Base-by-base conservation (phyloP, 371 early-diverging fungal genomes). In the Encephalitozoon intestinalis region DNA sequence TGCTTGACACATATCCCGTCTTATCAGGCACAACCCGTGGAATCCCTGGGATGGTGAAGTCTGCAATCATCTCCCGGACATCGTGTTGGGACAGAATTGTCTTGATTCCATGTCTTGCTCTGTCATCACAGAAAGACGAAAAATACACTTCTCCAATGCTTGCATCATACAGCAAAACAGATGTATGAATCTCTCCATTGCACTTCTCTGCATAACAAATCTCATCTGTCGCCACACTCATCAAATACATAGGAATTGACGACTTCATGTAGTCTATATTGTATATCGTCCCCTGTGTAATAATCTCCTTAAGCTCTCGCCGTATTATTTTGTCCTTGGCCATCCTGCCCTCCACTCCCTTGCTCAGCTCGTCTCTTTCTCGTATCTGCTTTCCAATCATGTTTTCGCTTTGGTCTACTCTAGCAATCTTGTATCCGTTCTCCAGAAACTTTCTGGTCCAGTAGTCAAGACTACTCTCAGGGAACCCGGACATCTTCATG, bases 401-500 rank as follows among this genome's bases (percentile, higher is more conserved):
- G 12, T 89, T 94, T 82, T 99, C 99, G 88, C 91, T 89, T 84
- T 99, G 99, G 75, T 97, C 99, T 7, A 98, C 97, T 44, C 90
- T 90, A 0, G 94, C 97, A 0, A 99, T 92, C 81, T 94, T 96
- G 86, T 90, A 90, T 31, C 97, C 98, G 80, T 90, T 89, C 25
- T 94, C 94, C 69, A 97, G 88, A 81, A 97, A 96, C 84, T 94
- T 91, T 0, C 91, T 87, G 0, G 94, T 92, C 96, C 96, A 99
- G 75, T 89, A 87, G 53, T 96, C 95, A 78, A 96, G 94, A 2
- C 90, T 88, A 41, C 86, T 86, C 81, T 95, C 97, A 18, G 99
- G 99, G 0, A 97, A 93, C 7, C 99, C 99, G 0, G 92, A 94
- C 99, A 99, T 97, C 43, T 92, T 87, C 98, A 99, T 97, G 84